Conservation (phyloP, 2,329 filamentous ascomycete genomes). For the Ophiocordyceps unilateralis region DNA sequence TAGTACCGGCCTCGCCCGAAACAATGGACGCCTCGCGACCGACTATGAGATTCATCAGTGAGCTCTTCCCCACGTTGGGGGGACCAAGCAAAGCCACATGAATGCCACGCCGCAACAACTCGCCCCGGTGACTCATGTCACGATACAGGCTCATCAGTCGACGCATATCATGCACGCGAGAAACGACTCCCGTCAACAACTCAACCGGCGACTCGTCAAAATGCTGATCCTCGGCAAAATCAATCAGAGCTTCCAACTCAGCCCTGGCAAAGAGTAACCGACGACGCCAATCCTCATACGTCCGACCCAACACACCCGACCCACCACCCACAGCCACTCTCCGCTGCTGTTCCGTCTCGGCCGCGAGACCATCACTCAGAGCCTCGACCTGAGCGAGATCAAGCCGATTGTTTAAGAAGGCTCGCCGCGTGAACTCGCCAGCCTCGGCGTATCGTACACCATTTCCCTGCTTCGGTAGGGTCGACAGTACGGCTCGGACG, state of each 20-base stretch:
- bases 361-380: constrained; percentile 42
- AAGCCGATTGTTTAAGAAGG: constrained; percentile 73
- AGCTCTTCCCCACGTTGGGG: constrained; percentile 91
- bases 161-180: constrained; percentile 44
- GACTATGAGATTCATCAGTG: constrained; percentile 75
- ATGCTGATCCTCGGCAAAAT: constrained; percentile 94
- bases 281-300: constrained; percentile 71
- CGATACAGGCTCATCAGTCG: constrained; percentile 51
- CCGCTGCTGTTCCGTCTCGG: constrained; percentile 84
- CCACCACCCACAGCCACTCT: constrained; percentile 67
- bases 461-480: constrained; percentile 32
- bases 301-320: constrained; percentile 48
- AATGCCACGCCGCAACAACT: constrained; percentile 73
- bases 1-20: constrained; percentile 82
- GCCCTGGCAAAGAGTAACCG: constrained; percentile 66
- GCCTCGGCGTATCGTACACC: constrained; percentile 75
- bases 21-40: constrained; percentile 92
- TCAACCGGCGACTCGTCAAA: constrained; percentile 74
- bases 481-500: constrained; percentile 67
- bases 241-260: constrained; percentile 87
- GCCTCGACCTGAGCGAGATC: constrained; percentile 71
- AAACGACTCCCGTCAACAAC: constrained; percentile 51
- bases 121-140: constrained; percentile 61
- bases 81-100: constrained; percentile 74
- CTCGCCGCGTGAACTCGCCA: constrained; percentile 85